A percentile compares a stretch with the other conserved stretches of the same genome.
These are phyloP conservation scores for Hericium coralloides DNA, from an alignment of 768 basidiomycete species.

Conservation along the genomic window DNA sequence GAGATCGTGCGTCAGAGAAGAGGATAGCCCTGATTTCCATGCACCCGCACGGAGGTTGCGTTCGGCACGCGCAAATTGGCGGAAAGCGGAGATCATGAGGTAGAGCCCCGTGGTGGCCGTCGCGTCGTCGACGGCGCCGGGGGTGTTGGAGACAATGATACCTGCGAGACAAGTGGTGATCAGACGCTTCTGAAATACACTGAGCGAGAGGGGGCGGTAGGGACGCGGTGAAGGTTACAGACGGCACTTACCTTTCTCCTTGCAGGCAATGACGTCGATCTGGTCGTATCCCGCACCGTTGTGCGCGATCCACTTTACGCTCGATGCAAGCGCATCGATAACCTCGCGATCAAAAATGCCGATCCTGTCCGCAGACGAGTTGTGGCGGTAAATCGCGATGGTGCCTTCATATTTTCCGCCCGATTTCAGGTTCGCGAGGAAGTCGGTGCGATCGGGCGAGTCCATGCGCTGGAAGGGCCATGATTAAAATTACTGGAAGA, in stretches of 20 bases:
- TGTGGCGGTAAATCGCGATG: slow-evolving; percentile 74
- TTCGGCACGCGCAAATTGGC: slow-evolving; percentile 65
- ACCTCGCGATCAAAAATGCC: slow-evolving; percentile 78
- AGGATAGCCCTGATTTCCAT: slow-evolving; percentile 50
- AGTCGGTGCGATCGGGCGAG: slow-evolving; percentile 55
- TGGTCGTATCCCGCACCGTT: slow-evolving; percentile 93
- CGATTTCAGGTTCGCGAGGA: slow-evolving; percentile 52
- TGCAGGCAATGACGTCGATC: slow-evolving; percentile 71
- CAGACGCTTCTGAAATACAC: too few relatives aligned
- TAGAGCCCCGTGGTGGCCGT: slow-evolving; percentile 86
- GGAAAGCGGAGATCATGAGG: slow-evolving; percentile 68
- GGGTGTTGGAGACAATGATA: slow-evolving; percentile 81
- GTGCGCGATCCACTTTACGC: slow-evolving; percentile 81
- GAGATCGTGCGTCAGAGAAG: slow-evolving; percentile 49
- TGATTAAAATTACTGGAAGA: background rate
- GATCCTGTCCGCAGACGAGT: slow-evolving; percentile 52
- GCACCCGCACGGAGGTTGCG: slow-evolving; percentile 40
- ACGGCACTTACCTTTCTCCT: slow-evolving; percentile 44
- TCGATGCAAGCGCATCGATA: slow-evolving; percentile 53
- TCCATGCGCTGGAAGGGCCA: slow-evolving; percentile 34
- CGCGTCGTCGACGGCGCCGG: slow-evolving; percentile 83
- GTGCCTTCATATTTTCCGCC: slow-evolving; percentile 68
- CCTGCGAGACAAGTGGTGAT: slow-evolving; percentile 28
- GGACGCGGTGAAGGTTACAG: background rate
- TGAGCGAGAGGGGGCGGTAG: too few relatives aligned